These are phyloP conservation scores for Dryas drummondii DNA, from an alignment of 306 rosid genomes.

Conservation along the genomic window DNA sequence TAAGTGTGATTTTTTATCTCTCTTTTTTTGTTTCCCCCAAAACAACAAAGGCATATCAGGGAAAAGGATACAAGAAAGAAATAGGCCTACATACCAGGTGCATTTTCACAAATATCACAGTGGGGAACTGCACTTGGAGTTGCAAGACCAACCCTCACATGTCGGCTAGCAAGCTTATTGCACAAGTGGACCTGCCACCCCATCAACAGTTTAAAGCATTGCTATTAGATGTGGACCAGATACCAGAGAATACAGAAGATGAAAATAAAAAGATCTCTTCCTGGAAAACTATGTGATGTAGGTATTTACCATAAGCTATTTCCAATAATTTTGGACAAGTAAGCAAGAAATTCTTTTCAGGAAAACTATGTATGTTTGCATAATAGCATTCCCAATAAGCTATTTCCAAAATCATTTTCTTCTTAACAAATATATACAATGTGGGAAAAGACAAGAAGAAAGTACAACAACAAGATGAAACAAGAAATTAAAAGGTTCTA, in stretches of 20 bases:
- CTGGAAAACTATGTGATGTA: neutral
- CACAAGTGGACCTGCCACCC: conserved; percentile 89
- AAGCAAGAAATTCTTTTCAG: neutral
- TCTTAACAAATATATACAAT: neutral
- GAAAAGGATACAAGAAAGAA: neutral
- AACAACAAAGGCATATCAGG: conserved; percentile 13
- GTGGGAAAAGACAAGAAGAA: conserved; percentile 3
- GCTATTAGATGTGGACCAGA: conserved; percentile 10
- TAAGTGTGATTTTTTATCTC: conserved; percentile 19
- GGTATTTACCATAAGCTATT: neutral
- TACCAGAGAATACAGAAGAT: conserved; percentile 16
- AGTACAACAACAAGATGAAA: neutral
- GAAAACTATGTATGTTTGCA: neutral
- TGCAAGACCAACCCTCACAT: conserved; percentile 94
- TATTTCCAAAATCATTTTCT: neutral
- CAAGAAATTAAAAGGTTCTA: neutral
- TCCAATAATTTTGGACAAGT: neutral
- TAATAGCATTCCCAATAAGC: neutral
- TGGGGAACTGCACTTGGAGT: conserved; percentile 87
- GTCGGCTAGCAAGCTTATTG: conserved; percentile 94
- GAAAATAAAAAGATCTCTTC: neutral
- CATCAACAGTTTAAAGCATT: conserved; percentile 22
- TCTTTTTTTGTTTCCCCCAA: neutral
- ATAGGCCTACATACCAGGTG: conserved; percentile 60
- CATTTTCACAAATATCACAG: conserved; percentile 96